Evolutionary conservation across 768 basidiomycete genomes (phyloP).

Genomic region (Suillus hirtellus): DNA sequence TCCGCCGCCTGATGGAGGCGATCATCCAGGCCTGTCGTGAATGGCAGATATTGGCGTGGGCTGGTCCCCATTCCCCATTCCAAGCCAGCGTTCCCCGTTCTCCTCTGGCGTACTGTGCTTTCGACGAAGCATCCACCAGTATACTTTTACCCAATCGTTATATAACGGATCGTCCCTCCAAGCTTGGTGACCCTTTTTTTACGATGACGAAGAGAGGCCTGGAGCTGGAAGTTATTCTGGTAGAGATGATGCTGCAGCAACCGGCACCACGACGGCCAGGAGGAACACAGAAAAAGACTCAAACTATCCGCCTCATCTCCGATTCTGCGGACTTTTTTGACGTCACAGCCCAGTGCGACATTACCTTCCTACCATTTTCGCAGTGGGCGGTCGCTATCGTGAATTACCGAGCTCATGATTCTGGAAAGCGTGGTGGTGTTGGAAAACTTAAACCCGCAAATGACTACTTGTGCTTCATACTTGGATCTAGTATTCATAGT

Average conservation of each 20-base stretch:
- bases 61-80: conserved; percentile 23
- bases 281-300: background rate
- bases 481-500: conserved; percentile 24
- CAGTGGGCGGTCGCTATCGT: conserved; percentile 27
- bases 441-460: conserved; percentile 17
- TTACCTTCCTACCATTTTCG: conserved; percentile 22
- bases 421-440: conserved; percentile 13
- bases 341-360: conserved; percentile 18
- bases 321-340: conserved; percentile 20
- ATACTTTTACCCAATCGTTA: background rate
- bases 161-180: conserved; percentile 14
- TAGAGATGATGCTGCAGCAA: conserved; percentile 23
- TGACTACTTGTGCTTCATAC: conserved; percentile 24
- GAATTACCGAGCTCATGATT: conserved; percentile 24
- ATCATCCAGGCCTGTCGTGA: conserved; percentile 22
- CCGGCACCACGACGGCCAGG: conserved; percentile 13
- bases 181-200: conserved; percentile 23
- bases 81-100: conserved; percentile 22
- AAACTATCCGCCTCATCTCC: conserved; percentile 17
- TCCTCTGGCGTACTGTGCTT: conserved; percentile 19
- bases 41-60: conserved; percentile 25
- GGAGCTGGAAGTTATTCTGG: conserved; percentile 22
- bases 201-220: conserved; percentile 25
- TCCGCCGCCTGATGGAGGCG: conserved; percentile 26
- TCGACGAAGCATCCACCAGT: conserved; percentile 2